phyloP scores from a whole-genome alignment of 192 early-diverging fungal species.

The Chytriomyces hyalinus region DNA sequence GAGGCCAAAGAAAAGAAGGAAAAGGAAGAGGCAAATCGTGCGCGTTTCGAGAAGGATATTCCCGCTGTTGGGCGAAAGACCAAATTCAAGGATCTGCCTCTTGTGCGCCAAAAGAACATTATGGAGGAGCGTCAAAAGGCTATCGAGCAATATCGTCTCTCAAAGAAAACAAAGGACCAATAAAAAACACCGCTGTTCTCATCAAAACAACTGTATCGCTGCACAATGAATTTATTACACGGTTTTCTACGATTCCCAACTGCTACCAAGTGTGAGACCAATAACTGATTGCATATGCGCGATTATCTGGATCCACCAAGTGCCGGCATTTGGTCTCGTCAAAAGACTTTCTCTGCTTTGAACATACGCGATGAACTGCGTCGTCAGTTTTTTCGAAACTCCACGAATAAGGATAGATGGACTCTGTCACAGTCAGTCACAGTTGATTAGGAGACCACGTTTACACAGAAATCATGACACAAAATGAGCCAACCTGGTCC shows the following conservation, averaged over 20 bases:
- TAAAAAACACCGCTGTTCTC: neutral
- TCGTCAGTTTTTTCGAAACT: neutral
- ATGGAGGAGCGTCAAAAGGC: slow-evolving; percentile 22
- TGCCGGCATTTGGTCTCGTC: slow-evolving; percentile 13
- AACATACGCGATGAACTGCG: neutral
- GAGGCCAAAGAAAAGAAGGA: slow-evolving; percentile 44
- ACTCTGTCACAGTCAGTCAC: neutral
- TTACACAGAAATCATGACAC: neutral
- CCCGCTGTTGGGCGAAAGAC: slow-evolving; percentile 49
- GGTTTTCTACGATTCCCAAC: neutral
- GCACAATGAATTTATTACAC: neutral
- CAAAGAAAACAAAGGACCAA: neutral
- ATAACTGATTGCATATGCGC: slow-evolving; percentile 13
- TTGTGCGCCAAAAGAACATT: slow-evolving; percentile 28
- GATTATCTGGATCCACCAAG: slow-evolving; percentile 2
- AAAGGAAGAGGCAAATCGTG: slow-evolving; percentile 45
- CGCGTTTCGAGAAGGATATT: slow-evolving; percentile 31
- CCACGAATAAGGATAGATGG: slow-evolving; percentile 19
- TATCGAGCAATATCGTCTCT: slow-evolving; percentile 21
- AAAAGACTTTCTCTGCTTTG: neutral
- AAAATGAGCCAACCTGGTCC: neutral
- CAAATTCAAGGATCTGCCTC: slow-evolving; percentile 26
- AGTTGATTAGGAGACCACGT: neutral
- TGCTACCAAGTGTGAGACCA: slow-evolving; percentile 17
- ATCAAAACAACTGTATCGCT: neutral